Evolutionary conservation across 1,284 basidiomycete genomes (phyloP).

Genomic region (Sutorius eximius): DNA sequence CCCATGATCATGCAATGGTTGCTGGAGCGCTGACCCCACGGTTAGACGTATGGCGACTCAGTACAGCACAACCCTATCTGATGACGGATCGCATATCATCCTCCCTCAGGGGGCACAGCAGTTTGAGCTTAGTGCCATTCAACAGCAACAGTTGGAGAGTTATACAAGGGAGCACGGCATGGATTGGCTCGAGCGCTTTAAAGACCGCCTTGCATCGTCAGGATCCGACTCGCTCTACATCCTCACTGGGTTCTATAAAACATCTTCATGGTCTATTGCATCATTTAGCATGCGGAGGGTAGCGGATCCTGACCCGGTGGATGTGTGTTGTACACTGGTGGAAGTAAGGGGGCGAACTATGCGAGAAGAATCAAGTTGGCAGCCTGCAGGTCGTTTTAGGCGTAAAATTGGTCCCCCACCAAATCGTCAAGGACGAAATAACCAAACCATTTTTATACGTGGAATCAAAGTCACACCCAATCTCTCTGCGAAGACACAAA

Average conservation of each 20-base stretch:
- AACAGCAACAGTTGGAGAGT: too few species aligned
- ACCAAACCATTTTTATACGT: too few species aligned
- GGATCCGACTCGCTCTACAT: slow-evolving; percentile 5
- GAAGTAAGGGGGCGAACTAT: background rate
- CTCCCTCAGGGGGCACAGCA: too few species aligned
- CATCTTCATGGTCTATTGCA: slow-evolving; percentile 5
- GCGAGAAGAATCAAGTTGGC: background rate
- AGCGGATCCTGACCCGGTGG: background rate
- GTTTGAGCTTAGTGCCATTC: too few species aligned
- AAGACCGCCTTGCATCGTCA: background rate
- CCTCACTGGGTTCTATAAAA: slow-evolving; percentile 3
- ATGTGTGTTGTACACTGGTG: background rate
- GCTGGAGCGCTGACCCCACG: background rate
- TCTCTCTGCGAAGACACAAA: too few species aligned
- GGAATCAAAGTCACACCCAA: too few species aligned
- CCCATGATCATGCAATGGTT: background rate
- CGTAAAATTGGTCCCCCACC: slow-evolving; percentile 1
- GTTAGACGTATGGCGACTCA: background rate
- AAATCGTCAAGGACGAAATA: background rate
- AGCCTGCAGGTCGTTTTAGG: slow-evolving; percentile 1
- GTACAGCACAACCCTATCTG: background rate
- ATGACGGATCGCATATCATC: too few species aligned
- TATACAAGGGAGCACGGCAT: background rate
- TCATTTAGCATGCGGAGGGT: background rate
- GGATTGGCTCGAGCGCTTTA: background rate